phyloP scores from a whole-genome alignment of 1,284 basidiomycete species.

The Ustilago hordei region DNA sequence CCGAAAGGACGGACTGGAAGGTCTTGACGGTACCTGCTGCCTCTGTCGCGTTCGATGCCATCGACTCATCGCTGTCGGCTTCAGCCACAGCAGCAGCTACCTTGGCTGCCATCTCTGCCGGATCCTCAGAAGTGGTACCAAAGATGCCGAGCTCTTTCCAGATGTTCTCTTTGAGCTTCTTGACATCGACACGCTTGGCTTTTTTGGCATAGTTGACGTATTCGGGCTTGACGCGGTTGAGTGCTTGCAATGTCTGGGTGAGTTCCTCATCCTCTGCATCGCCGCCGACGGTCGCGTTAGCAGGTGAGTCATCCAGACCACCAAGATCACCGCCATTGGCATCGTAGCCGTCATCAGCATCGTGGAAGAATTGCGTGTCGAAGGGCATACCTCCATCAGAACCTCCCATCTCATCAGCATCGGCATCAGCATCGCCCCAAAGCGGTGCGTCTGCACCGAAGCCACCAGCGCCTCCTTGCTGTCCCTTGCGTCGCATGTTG shows the following conservation, averaged over 20 bases:
- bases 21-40: constrained; percentile 34
- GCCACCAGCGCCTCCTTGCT: constrained; percentile 78
- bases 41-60: constrained; percentile 16
- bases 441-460: constrained; percentile 88
- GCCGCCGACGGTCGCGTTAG: constrained; percentile 51
- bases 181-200: constrained; percentile 95
- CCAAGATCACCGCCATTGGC: constrained; percentile 44
- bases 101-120: constrained; percentile 24
- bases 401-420: constrained; percentile 29
- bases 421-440: constrained; percentile 86
- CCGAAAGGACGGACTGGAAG: constrained; percentile 86
- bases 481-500: constrained; percentile 77
- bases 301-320: constrained; percentile 55
- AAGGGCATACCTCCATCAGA: constrained; percentile 75
- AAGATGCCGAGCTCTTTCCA: constrained; percentile 82
- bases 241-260: constrained; percentile 82
- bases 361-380: constrained; percentile 96
- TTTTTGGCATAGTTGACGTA: constrained; percentile 94
- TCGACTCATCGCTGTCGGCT: constrained; percentile 29
- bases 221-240: constrained; percentile 82
- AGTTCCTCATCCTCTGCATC: constrained; percentile 84
- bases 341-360: constrained; percentile 78
- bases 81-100: constrained; percentile 23
- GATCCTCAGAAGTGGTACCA: constrained; percentile 19
- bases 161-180: constrained; percentile 96